Base-by-base conservation (phyloP, 163 green algal species). In the Chlorella variabilis region DNA sequence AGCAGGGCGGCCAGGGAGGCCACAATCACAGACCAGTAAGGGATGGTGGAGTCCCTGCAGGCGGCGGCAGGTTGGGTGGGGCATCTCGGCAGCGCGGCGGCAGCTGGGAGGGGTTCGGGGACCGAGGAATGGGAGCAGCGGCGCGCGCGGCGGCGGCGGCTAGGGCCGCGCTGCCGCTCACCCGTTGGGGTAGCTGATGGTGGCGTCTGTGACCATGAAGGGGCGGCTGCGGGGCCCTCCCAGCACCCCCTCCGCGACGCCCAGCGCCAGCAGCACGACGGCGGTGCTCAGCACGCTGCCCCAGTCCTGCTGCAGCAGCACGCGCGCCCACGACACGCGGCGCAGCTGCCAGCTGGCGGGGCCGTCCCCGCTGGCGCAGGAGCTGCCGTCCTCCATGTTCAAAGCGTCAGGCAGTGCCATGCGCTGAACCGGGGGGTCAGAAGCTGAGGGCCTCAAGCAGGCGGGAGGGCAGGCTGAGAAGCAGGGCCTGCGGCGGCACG, bases 181-280 rank as follows among this genome's bases (percentile, higher is more conserved):
- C 78, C 21, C 41, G 49, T 78, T 9, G 0, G 80, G 80, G 34
- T 73, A 82, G 5, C 42, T 48, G 17, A 89, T 83, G 23, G 84
- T 89, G 29, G 81, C 81, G 13, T 89, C 84, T 17, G 82, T 84
- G 11, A 71, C 33, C 3, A 51, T 29, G 29, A 86, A 86, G 21
- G 83, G 76, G 11, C 76, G 76, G 2, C 42, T 48, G 36, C 20
- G 25, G 4, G 80, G 71, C 3, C 48, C 56, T 11, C 41, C 39
- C n/a, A 63, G 54, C 13, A 33, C 48, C 0, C 11, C 41, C 1
- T 67, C 27, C 13, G 68, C 31, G 39, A 85, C 36, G 1, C 25
- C 15, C n/a, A 78, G 51, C 2, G 27, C 74, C 9, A 85, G 31
- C 20, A 81, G 3, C 0, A 79, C 49, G 5, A 33, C 8, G 2